Evolutionary conservation across 495 filamentous ascomycete genomes (phyloP).

Genomic region (Tricharina praecox): DNA sequence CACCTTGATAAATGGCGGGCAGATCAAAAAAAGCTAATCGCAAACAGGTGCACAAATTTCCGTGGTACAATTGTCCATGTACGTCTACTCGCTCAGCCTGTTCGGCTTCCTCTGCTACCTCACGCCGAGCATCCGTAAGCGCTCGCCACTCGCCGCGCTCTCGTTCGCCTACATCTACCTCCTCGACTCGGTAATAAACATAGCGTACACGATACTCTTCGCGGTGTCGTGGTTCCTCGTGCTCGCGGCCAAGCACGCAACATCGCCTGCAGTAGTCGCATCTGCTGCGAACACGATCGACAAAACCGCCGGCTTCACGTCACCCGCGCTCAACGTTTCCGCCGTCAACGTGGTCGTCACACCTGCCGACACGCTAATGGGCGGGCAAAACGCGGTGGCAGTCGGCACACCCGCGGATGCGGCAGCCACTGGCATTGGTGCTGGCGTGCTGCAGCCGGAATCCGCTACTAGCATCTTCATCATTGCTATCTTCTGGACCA

Average conservation of each 20-base stretch:
- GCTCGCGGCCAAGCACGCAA: slow-evolving; percentile 34
- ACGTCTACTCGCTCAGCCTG: slow-evolving; percentile 61
- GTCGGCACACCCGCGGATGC: slow-evolving; percentile 28
- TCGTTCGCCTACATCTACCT: slow-evolving; percentile 60
- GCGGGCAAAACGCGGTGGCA: slow-evolving; percentile 37
- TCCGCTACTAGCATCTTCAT: slow-evolving; percentile 58
- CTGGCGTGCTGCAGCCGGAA: slow-evolving; percentile 39
- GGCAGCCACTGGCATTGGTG: slow-evolving; percentile 8
- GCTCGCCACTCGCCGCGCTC: slow-evolving; percentile 49
- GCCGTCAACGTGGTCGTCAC: slow-evolving; percentile 34
- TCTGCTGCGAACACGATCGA: slow-evolving; percentile 36
- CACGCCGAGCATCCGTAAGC: slow-evolving; percentile 51
- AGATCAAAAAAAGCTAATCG: not conserved
- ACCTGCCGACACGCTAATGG: slow-evolving; percentile 29
- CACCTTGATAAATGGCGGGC: too few species aligned
- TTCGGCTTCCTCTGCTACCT: slow-evolving; percentile 45
- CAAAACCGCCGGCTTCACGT: slow-evolving; percentile 52
- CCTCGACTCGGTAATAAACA: slow-evolving; percentile 63
- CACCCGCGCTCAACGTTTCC: slow-evolving; percentile 44
- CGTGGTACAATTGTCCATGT: slow-evolving; percentile 57
- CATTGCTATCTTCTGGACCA: slow-evolving; percentile 49
- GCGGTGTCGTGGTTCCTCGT: slow-evolving; percentile 69
- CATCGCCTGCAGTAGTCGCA: slow-evolving; percentile 28
- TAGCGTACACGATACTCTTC: slow-evolving; percentile 60
- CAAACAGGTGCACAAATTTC: slow-evolving; percentile 35